These are phyloP conservation scores for Gossypium australe DNA, from an alignment of 345 rosid species.

Conservation along the genomic window DNA sequence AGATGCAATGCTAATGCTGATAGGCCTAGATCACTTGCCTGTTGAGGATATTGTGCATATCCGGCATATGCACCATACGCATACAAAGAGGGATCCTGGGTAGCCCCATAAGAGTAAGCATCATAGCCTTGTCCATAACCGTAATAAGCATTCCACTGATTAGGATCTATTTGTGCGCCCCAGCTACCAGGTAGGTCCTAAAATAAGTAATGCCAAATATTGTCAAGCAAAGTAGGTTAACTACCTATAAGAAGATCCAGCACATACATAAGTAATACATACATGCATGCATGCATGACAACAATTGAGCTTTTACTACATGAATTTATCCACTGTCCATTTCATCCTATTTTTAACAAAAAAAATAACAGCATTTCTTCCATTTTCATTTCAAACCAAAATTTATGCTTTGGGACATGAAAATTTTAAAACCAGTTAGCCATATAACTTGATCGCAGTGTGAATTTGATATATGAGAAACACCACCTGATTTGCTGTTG, in stretches of 20 bases:
- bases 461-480: not conserved
- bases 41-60: constrained; percentile 82
- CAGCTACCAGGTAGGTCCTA: constrained; percentile 62
- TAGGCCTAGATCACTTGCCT: constrained; percentile 32
- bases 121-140: constrained; percentile 71
- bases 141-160: constrained; percentile 85
- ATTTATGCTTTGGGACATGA: not conserved
- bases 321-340: not conserved
- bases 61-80: constrained; percentile 87
- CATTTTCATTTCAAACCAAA: not conserved
- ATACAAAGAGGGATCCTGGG: not conserved
- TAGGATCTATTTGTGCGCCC: constrained; percentile 77
- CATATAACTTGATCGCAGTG: not conserved
- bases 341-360: not conserved
- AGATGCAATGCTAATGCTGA: not conserved
- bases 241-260: not conserved
- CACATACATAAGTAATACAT: not conserved
- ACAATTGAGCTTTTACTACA: not conserved
- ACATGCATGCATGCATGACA: not conserved
- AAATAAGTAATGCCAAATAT: constrained; percentile 19
- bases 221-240: not conserved
- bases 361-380: not conserved
- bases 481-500: constrained; percentile 60
- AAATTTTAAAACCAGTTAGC: not conserved
- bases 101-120: not conserved